Base-by-base conservation (phyloP, 768 basidiomycete species). In the Phanerochaete sordida region DNA sequence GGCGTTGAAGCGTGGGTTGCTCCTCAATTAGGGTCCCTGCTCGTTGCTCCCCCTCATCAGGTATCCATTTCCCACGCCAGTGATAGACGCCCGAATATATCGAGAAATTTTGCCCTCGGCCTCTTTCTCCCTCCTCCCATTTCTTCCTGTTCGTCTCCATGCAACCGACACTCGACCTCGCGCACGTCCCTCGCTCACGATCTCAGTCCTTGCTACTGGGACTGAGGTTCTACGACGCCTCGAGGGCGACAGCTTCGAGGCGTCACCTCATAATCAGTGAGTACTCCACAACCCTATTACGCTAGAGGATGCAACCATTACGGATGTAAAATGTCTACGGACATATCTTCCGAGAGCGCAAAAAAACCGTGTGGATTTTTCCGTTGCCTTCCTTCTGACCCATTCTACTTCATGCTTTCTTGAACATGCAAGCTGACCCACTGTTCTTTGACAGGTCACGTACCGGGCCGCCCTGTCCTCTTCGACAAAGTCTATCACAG, bases 371-470 rank as follows among this genome's bases (percentile, higher is more conserved):
- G 84, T 84, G 82, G 84, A 86, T 78, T 63, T 56, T 76, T 81
- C 80, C 83, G 82, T 83, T 84, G 82, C 81, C 83, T 84, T 84
- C 81, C 80, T 84, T 79, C 81, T 82, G 81, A 84, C 61, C 21
- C 47, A 7, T 19, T n/a, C 47, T 26, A 4, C 23, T 51, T 31
- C 31, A 33, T 7, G 28, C 15, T 30, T 9, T 4, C 28, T 31
- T 31, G 4, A 33, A 21, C 19, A 21, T 30, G 12, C 6, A 11
- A 33, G 30, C 50, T 51, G 30, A 51, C 50, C 39, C 7, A 13
- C 7, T 35, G 7, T 35, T 13, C 7, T 35, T 35, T 13, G 13
- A 35, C 33, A 35, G 33, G 33, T 35, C 7, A 6, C 13, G 7
- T 7, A 6, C 7, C 6, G 6, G 6, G 33, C 33, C 33, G 13